phyloP scores from a whole-genome alignment of 257 asterid genomes.

The Ehretia macrophylla region DNA sequence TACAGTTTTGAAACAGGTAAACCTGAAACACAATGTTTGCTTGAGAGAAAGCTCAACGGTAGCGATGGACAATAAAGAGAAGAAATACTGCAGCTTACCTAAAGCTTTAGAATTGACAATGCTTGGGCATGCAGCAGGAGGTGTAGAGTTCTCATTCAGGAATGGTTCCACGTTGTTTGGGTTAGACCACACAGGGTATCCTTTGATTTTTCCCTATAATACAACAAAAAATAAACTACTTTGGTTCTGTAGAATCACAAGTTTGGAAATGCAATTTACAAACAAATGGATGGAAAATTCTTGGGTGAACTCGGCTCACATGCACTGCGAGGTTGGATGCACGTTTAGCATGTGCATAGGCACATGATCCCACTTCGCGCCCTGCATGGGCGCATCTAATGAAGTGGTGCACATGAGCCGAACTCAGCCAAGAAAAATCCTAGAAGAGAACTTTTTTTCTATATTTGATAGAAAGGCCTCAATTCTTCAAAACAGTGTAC shows the following conservation, averaged over 20 bases:
- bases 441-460: not conserved
- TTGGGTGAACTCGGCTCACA: not conserved
- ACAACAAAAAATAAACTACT: not conserved
- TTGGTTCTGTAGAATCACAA: too few relatives aligned
- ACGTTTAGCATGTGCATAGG: not conserved
- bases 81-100: slow-evolving; percentile 41
- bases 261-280: too few relatives aligned
- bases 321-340: not conserved
- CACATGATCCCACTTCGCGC: too few relatives aligned
- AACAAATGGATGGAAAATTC: not conserved
- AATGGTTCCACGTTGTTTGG: slow-evolving; percentile 74
- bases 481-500: slow-evolving; percentile 33
- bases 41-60: not conserved
- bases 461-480: too few relatives aligned
- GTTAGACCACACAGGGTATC: slow-evolving; percentile 72
- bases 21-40: slow-evolving; percentile 34
- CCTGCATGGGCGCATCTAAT: too few relatives aligned
- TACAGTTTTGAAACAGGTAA: slow-evolving; percentile 74
- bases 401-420: not conserved
- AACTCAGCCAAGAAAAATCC: not conserved
- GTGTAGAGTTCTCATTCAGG: slow-evolving; percentile 56
- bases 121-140: slow-evolving; percentile 96
- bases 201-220: slow-evolving; percentile 76
- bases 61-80: not conserved
- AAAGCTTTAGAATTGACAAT: slow-evolving; percentile 79